Evolutionary conservation across 768 basidiomycete genomes (phyloP).

Genomic region (Kwoniella dejecticola): DNA sequence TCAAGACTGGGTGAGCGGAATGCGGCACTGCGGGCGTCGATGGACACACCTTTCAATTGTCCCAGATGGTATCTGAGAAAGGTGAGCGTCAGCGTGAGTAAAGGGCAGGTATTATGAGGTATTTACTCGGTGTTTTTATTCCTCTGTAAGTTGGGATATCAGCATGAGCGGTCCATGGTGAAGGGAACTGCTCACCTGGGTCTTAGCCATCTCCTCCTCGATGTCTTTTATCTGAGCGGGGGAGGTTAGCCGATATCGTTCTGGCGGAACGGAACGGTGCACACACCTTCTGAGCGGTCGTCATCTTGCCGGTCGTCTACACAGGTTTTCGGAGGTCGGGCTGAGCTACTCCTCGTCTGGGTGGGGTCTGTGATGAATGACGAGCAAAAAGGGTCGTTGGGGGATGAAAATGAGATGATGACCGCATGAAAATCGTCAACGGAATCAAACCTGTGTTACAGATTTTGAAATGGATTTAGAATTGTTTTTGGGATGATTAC

Average conservation of each 20-base stretch:
- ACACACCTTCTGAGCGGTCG: slow-evolving; percentile 51
- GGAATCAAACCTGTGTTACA: slow-evolving; percentile 3
- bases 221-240: slow-evolving; percentile 74
- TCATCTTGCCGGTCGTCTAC: slow-evolving; percentile 36
- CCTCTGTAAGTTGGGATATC: slow-evolving; percentile 45
- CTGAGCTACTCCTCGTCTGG: background rate
- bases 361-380: background rate
- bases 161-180: background rate
- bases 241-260: no score
- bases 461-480: no score
- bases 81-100: background rate
- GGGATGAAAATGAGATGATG: no score
- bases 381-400: background rate
- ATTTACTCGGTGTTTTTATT: slow-evolving; percentile 56
- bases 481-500: no score
- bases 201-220: slow-evolving; percentile 66
- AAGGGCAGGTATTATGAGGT: background rate
- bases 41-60: slow-evolving; percentile 70
- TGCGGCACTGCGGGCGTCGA: background rate
- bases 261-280: background rate
- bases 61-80: slow-evolving; percentile 80
- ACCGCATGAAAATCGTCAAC: background rate
- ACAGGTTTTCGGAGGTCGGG: no score
- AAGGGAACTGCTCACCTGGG: slow-evolving; percentile 68
- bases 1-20: slow-evolving; percentile 5